Evolutionary conservation across 2,329 filamentous ascomycete genomes (phyloP).

Genomic region (Blastomyces parvus): DNA sequence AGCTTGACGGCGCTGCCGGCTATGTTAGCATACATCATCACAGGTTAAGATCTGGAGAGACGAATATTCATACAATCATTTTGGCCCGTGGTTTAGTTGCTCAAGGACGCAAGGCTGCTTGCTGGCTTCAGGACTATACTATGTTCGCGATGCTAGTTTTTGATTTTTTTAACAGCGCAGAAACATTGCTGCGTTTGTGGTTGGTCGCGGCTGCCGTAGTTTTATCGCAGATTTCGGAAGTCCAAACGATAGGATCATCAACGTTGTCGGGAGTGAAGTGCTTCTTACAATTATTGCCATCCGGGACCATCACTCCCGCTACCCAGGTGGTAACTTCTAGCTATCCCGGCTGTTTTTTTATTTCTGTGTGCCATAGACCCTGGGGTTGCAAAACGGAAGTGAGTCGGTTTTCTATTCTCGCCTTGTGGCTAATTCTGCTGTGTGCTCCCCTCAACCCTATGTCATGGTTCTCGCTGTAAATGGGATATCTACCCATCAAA

Average conservation of each 20-base stretch:
- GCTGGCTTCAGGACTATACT: not conserved
- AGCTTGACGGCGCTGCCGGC: conserved; percentile 55
- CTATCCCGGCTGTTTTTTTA: not conserved
- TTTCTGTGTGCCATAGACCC: not conserved
- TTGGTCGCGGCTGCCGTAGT: conserved; percentile 7
- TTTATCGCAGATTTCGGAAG: conserved; percentile 6
- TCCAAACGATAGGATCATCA: not conserved
- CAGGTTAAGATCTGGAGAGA: not conserved
- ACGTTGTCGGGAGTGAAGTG: not conserved
- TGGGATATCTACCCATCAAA: not conserved
- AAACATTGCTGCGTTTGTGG: not conserved
- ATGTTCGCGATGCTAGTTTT: too few species aligned
- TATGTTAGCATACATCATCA: conserved; percentile 14
- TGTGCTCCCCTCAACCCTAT: not conserved
- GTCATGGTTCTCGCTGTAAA: not conserved
- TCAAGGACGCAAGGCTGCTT: not conserved
- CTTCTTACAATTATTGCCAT: not conserved
- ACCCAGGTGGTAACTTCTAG: not conserved
- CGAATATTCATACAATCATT: conserved; percentile 13
- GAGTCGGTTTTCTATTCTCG: not conserved
- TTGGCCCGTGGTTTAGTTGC: not conserved
- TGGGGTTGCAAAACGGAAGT: not conserved
- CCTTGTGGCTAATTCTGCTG: not conserved
- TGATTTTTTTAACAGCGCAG: not conserved
- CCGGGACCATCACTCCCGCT: not conserved